phyloP scores from a whole-genome alignment of 352 stramenopile genomes.

The Phytophthora pini region DNA sequence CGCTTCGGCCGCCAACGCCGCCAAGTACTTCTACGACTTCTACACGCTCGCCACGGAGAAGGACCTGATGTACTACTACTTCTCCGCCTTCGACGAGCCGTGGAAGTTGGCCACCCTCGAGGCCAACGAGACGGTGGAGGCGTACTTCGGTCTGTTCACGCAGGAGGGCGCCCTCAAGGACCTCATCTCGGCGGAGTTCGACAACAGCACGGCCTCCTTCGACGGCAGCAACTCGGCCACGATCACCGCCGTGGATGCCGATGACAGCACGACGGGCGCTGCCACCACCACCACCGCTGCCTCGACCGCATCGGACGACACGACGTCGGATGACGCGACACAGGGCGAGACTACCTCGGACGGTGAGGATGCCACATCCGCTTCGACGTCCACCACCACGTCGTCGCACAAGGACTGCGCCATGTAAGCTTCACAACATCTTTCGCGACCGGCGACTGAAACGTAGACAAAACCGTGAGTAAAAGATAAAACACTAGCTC shows the following conservation, averaged over 20 bases:
- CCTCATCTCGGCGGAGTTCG: conserved; percentile 41
- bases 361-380: conserved; percentile 9
- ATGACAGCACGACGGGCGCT: conserved; percentile 1
- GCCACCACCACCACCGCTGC: conserved; percentile 2
- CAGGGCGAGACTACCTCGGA: conserved; percentile 15
- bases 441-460: background rate
- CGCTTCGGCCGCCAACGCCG: conserved; percentile 45
- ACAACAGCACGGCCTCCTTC: conserved; percentile 36
- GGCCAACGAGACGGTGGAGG: conserved; percentile 68
- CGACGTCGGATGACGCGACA: conserved; percentile 13
- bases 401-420: conserved; percentile 40
- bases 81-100: conserved; percentile 65
- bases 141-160: conserved; percentile 74
- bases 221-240: conserved; percentile 24
- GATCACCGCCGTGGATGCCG: conserved; percentile 17
- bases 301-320: background rate
- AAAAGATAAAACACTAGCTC: conserved; percentile 2
- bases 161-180: conserved; percentile 58
- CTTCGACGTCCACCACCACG: conserved; percentile 14
- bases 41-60: conserved; percentile 57
- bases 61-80: conserved; percentile 72
- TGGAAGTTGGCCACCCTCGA: conserved; percentile 63
- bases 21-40: conserved; percentile 70
- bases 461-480: conserved; percentile 8
- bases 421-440: conserved; percentile 26